phyloP scores from a whole-genome alignment of 2,329 filamentous ascomycete genomes.

The Talaromyces sp. region DNA sequence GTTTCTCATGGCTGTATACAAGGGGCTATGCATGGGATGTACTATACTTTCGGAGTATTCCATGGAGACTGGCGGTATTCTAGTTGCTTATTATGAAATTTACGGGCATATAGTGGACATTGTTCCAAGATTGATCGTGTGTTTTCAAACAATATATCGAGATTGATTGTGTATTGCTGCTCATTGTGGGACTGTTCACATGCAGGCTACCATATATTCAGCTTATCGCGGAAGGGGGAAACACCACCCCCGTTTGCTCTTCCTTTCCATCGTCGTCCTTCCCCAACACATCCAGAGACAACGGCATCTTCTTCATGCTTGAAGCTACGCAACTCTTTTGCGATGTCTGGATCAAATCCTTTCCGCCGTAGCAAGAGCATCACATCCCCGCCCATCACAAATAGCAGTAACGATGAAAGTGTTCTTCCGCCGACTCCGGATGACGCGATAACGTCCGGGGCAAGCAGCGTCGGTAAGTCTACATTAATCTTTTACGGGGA shows the following conservation, averaged over 20 bases:
- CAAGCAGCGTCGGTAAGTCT: neutral
- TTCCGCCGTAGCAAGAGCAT: constrained; percentile 44
- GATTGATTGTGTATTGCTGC: neutral
- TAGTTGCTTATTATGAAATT: neutral
- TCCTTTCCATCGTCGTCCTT: neutral
- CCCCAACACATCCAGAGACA: neutral
- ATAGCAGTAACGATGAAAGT: constrained; percentile 26
- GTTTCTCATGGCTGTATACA: constrained; percentile 6
- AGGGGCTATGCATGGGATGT: constrained; percentile 9
- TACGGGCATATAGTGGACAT: constrained; percentile 2
- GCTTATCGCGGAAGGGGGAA: constrained; percentile 6
- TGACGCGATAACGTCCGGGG: constrained; percentile 19
- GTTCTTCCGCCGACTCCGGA: constrained; percentile 23
- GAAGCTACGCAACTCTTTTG: constrained; percentile 27
- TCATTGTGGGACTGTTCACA: constrained; percentile 6
- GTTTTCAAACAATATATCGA: neutral
- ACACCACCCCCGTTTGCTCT: neutral
- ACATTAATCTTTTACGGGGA: neutral
- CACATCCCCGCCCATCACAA: constrained; percentile 16
- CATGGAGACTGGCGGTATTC: neutral
- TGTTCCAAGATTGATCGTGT: neutral
- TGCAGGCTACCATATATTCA: constrained; percentile 13
- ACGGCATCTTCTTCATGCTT: constrained; percentile 29
- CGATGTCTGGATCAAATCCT: constrained; percentile 50
- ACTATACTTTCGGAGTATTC: constrained; percentile 12